Base-by-base conservation (phyloP, 31 red algal genomes). In the Asparagopsis taxiformis region DNA sequence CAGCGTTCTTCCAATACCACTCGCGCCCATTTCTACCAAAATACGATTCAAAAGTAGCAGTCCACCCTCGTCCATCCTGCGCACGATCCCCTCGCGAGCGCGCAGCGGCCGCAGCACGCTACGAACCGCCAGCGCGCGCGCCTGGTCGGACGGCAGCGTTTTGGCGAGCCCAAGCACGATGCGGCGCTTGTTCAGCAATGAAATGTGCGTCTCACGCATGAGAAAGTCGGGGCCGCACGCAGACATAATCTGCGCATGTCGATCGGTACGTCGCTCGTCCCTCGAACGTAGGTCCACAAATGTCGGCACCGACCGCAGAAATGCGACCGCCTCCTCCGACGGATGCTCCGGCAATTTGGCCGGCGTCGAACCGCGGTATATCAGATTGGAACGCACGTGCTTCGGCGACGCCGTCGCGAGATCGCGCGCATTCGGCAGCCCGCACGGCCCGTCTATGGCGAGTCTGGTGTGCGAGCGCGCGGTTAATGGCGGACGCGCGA, bases 341-440 rank as follows among this genome's bases (percentile, higher is more conserved):
- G 79, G 59, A 21, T 37, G 20, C 26, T 11, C 15, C 51, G 79
- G 65, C 26, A 84, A 49, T 10, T 55, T 34, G 6, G 79, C 66
- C 19, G 79, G 79, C 29, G 79, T 59, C 31, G 79, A 38, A 29
- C 79, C 79, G 38, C 79, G 79, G 44, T 53, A 84, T 35, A 84
- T 28, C 25, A 19, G 51, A 17, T 30, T 15, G 31, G 41, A 15
- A 1, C 48, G 39, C 2, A 84, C 7, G 1, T 65, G 43, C 8
- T 22, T 7, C 20, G 79, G 68, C 44, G 79, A 66, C 16, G 79
- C 79, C 1, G 68, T 60, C 16, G 54, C 6, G 31, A 84, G 48
- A 58, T 84, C 79, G 39, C 79, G 79, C 67, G 56, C 51, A 46
- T 84, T 84, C 43, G 79, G 79, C 58, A 84, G 68, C 39, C 66